Evolutionary conservation across 192 early-diverging fungal species (phyloP).

Genomic region (Backusella morwellensis): DNA sequence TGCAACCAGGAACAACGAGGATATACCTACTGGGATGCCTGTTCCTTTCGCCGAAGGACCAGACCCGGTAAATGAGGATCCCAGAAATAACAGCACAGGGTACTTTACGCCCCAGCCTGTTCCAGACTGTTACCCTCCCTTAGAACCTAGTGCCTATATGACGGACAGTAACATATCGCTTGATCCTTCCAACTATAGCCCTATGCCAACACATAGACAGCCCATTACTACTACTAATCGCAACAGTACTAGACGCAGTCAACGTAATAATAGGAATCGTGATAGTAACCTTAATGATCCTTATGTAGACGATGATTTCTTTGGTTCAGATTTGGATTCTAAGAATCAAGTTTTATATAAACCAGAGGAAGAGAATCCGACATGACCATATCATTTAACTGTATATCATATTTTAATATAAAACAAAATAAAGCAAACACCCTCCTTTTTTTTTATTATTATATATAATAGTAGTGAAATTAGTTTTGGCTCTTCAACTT

Average conservation of each 20-base stretch:
- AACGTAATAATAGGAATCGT: background rate
- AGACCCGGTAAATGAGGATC: background rate
- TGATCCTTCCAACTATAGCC: background rate
- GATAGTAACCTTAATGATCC: background rate
- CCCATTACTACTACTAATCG: background rate
- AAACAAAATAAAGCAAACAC: background rate
- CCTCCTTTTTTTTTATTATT: background rate
- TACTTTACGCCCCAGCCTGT: background rate
- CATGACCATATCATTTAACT: background rate
- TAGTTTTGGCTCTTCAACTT: background rate
- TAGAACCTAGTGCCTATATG: background rate
- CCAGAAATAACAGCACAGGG: background rate
- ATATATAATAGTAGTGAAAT: background rate
- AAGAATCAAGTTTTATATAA: background rate
- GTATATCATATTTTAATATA: background rate
- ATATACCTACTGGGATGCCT: background rate
- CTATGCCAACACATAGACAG: background rate
- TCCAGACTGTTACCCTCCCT: background rate
- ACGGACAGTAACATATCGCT: background rate
- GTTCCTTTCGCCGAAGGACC: background rate
- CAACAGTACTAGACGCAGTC: background rate
- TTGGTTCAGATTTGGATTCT: background rate
- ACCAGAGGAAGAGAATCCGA: background rate
- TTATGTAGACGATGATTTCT: background rate
- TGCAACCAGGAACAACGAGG: background rate